Evolutionary conservation across 192 early-diverging fungal species (phyloP), one percentile per base, ranked within the genome.

Genomic region (Umbelopsis ramanniana): DNA sequence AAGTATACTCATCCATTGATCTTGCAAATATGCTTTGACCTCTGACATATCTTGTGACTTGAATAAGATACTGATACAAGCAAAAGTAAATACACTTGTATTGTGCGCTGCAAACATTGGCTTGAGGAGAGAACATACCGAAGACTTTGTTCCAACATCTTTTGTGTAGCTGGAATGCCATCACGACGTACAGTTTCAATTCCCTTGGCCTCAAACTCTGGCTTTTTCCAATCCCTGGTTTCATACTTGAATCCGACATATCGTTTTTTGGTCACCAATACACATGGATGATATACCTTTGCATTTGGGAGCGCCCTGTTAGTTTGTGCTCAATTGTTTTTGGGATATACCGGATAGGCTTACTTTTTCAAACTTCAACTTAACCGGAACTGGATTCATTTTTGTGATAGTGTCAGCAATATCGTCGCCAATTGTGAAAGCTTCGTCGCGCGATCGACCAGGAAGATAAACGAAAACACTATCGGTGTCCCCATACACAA

Each of bases 401-500:
- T 75, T 60, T 0, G 96, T 96, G 46, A 97, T 85, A 0, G 83
- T 86, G 14, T 89, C 81, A 1, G 94, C 89, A 46, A 98, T 96
- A 57, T 93, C 92, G 1, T 88, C 82, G 3, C 94, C 97, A 74
- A 94, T 83, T n/a, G 81, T 74, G 77, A 96, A 95, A 0, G 97
- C 97, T 23, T 87, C 74, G 45, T 88, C 83, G 35, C 89, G 84
- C 2, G 89, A 88, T 37, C 77, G 78, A 12, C 92, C 94, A 14
- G 89, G 90, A 43, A 91, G 69, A 52, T 84, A 81, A 4, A 97
- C 86, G 89, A 98, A 98, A 66, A 98, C 78, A 73, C 90, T 92
- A 81, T 97, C 97, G 0, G 97, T 98, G 74, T 98, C 97, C 0
- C 96, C 95, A 79, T 97, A 97, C 0, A 97, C 94, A 2, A 98